phyloP scores from a whole-genome alignment of 495 filamentous ascomycete species.

The Annulohypoxylon moriforme region DNA sequence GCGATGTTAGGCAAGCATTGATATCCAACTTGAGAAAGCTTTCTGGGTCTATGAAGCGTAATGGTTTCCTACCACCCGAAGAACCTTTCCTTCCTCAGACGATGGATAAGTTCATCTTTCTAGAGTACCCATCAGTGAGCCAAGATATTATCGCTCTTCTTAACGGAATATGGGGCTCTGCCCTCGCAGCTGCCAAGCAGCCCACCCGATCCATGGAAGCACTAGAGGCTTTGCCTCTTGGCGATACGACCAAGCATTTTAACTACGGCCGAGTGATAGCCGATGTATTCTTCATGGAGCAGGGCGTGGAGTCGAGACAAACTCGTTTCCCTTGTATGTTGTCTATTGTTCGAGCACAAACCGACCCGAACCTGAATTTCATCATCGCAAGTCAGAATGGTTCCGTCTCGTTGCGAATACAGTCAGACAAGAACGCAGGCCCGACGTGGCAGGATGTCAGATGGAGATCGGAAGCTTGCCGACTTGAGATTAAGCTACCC shows the following conservation, averaged over 20 bases:
- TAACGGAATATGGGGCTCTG: conserved; percentile 67
- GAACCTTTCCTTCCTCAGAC: conserved; percentile 72
- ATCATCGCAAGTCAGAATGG: conserved; percentile 81
- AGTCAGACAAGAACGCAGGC: conserved; percentile 71
- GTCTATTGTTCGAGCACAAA: conserved; percentile 75
- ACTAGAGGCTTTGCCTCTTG: conserved; percentile 75
- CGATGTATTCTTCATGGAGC: conserved; percentile 74
- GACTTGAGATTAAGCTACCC: conserved; percentile 72
- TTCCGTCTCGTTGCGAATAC: conserved; percentile 78
- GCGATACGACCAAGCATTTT: conserved; percentile 75
- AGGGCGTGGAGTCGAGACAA: conserved; percentile 70
- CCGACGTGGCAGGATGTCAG: conserved; percentile 81
- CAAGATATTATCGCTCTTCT: conserved; percentile 74
- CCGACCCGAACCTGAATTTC: conserved; percentile 72
- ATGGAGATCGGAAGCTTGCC: conserved; percentile 73
- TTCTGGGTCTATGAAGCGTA: conserved; percentile 82
- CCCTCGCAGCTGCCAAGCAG: conserved; percentile 51
- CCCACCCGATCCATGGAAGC: conserved; percentile 58
- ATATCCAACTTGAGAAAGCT: conserved; percentile 75
- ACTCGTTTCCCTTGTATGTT: conserved; percentile 76
- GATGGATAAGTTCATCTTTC: conserved; percentile 78
- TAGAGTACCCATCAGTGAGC: conserved; percentile 75
- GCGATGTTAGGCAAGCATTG: conserved; percentile 65
- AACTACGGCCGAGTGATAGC: conserved; percentile 79
- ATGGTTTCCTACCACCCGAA: conserved; percentile 75